Evolutionary conservation across 352 stramenopile species (phyloP).

Genomic region (Pythium monospermum): DNA sequence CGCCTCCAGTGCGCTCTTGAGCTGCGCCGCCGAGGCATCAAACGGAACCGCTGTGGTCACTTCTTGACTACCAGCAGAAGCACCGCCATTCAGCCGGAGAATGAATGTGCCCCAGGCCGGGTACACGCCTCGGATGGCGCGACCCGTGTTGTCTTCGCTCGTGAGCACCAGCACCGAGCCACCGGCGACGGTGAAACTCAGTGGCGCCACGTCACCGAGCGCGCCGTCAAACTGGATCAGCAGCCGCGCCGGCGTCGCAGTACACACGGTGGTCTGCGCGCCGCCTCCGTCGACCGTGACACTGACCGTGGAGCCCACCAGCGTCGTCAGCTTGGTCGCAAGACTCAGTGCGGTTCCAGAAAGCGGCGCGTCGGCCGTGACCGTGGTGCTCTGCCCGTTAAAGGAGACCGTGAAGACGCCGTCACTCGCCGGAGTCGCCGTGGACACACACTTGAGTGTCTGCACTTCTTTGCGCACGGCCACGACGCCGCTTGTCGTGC

Average conservation of each 20-base stretch:
- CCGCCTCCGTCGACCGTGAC: constrained; percentile 31
- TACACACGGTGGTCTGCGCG: constrained; percentile 46
- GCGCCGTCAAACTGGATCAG: constrained; percentile 72
- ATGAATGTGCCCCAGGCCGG: constrained; percentile 85
- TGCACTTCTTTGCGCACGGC: constrained; percentile 72
- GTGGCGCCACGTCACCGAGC: constrained; percentile 50
- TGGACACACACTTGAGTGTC: constrained; percentile 59
- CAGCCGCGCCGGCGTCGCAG: constrained; percentile 35
- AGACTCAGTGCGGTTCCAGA: constrained; percentile 29
- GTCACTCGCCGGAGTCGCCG: constrained; percentile 22
- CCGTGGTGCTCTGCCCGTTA: constrained; percentile 23
- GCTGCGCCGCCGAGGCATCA: constrained; percentile 37
- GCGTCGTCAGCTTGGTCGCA: constrained; percentile 16
- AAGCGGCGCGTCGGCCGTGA: constrained; percentile 43
- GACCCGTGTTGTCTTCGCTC: constrained; percentile 41
- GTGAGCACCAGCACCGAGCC: constrained; percentile 32
- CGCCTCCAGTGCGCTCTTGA: constrained; percentile 71
- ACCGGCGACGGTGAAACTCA: constrained; percentile 31
- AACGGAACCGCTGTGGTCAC: constrained; percentile 57
- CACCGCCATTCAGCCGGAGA: constrained; percentile 43
- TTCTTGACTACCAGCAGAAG: constrained; percentile 31
- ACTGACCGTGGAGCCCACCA: constrained; percentile 35
- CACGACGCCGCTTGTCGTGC: constrained; percentile 31
- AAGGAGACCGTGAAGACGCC: constrained; percentile 63
- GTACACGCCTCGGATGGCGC: constrained; percentile 69